Conservation (phyloP, 1,139 yeast genomes). For the Scheffersomyces stambukii region DNA sequence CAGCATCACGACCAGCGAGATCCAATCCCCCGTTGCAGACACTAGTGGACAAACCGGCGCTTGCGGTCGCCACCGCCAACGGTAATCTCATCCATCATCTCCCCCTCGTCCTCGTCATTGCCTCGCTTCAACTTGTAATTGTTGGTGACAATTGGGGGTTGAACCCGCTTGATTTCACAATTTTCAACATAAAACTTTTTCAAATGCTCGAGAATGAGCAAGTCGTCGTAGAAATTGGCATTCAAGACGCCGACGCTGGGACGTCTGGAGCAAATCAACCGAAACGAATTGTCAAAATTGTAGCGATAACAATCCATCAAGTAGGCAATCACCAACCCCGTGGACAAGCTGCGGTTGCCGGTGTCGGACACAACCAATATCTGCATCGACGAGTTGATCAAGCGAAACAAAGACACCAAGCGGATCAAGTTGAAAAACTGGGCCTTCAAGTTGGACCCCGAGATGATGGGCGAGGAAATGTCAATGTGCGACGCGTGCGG, state of each 20-base stretch:
- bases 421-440: conserved; percentile 39
- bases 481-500: conserved; percentile 24
- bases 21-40: too few relatives aligned
- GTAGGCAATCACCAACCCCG: conserved; percentile 34
- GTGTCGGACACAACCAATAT: conserved; percentile 36
- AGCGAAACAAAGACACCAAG: conserved; percentile 32
- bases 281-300: conserved; percentile 28
- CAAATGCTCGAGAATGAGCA: conserved; percentile 36
- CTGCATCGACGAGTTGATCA: conserved; percentile 30
- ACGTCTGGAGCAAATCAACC: conserved; percentile 14
- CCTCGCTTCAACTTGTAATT: conserved; percentile 31
- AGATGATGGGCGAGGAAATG: conserved; percentile 33
- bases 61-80: conserved; percentile 14
- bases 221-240: conserved; percentile 37
- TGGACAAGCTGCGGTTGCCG: conserved; percentile 24
- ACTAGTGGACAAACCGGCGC: too few relatives aligned
- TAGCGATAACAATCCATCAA: conserved; percentile 42
- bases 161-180: conserved; percentile 23
- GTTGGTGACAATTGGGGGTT: conserved; percentile 25
- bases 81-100: conserved; percentile 8
- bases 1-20: too few relatives aligned
- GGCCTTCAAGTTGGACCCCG: conserved; percentile 32
- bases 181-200: conserved; percentile 38
- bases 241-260: conserved; percentile 21
- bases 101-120: conserved; percentile 7